Percentiles rank a stretch among this genome's conserved stretches.
These are phyloP conservation scores for Epichloe coenophiala DNA, from an alignment of 2,329 filamentous ascomycete species.

Conservation along the genomic window DNA sequence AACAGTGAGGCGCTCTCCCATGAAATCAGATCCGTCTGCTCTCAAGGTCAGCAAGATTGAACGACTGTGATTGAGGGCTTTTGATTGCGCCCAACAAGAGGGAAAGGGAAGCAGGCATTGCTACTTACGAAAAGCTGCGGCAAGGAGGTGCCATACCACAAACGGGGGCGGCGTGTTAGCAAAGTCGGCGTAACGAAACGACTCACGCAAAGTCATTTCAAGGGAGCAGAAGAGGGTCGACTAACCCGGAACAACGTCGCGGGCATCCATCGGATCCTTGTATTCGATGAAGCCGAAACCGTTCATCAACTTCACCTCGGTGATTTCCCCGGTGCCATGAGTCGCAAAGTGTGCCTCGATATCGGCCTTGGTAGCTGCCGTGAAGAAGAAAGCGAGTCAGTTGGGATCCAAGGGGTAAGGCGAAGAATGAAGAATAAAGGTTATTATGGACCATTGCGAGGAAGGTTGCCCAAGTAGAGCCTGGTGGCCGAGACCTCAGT, in stretches of 20 bases:
- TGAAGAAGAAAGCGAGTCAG: constrained; percentile 29
- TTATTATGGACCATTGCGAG: constrained; percentile 63
- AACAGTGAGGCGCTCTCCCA: constrained; percentile 93
- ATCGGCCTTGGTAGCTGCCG: constrained; percentile 85
- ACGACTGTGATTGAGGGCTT: background rate
- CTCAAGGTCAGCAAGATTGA: constrained; percentile 5
- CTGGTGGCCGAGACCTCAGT: constrained; percentile 89
- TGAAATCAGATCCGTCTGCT: constrained; percentile 90
- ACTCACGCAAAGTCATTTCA: background rate
- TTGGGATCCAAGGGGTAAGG: constrained; percentile 15
- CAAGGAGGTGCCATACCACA: background rate
- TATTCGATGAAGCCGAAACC: constrained; percentile 99
- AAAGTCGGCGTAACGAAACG: background rate
- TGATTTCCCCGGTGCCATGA: constrained; percentile 94
- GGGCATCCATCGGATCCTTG: constrained; percentile 94
- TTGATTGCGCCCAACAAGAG: background rate
- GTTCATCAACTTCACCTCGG: constrained; percentile 99
- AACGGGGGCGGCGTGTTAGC: constrained; percentile 4
- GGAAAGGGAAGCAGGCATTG: background rate
- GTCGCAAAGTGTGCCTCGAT: constrained; percentile 91
- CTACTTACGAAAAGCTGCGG: constrained; percentile 48
- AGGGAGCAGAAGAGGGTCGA: constrained; percentile 5
- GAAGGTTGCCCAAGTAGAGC: constrained; percentile 95
- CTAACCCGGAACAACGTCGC: constrained; percentile 95
- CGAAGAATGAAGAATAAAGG: constrained; percentile 7